Conservation (phyloP, 1,284 basidiomycete genomes). For the Cutaneotrichosporon cavernicola region DNA sequence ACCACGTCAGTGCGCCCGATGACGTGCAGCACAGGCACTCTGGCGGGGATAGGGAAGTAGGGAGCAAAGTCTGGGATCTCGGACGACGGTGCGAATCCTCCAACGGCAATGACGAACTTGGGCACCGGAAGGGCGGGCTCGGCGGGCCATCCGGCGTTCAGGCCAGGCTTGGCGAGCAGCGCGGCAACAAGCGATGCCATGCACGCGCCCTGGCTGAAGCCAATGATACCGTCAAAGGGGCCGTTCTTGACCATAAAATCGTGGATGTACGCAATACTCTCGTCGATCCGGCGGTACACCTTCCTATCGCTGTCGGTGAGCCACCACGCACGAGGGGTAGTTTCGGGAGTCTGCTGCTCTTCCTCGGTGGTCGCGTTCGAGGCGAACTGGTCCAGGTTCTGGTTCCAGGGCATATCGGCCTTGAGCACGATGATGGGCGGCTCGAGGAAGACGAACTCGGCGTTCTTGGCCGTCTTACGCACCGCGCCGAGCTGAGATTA, state of each 20-base stretch:
- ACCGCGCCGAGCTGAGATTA: conserved; percentile 35
- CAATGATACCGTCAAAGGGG: conserved; percentile 67
- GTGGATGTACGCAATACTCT: conserved; percentile 56
- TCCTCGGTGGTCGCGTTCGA: conserved; percentile 58
- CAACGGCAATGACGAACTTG: conserved; percentile 63
- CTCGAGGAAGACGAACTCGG: conserved; percentile 71
- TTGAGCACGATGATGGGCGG: conserved; percentile 66
- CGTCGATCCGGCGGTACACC: conserved; percentile 59
- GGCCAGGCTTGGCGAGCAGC: conserved; percentile 61
- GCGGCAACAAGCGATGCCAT: conserved; percentile 73
- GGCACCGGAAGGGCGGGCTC: conserved; percentile 67
- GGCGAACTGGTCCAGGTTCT: conserved; percentile 59
- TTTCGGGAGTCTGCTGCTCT: conserved; percentile 60
- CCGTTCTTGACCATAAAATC: conserved; percentile 52
- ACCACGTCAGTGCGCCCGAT: conserved; percentile 77
- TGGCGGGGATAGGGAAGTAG: conserved; percentile 50
- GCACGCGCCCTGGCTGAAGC: conserved; percentile 80
- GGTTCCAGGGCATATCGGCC: conserved; percentile 63
- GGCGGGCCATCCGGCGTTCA: conserved; percentile 63
- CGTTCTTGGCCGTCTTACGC: conserved; percentile 56
- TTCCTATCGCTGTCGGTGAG: conserved; percentile 58
- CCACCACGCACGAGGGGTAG: conserved; percentile 80
- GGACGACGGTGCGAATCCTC: conserved; percentile 48
- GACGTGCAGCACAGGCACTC: conserved; percentile 75
- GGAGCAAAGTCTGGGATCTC: conserved; percentile 55